Evolutionary conservation across 1,139 yeast genomes (phyloP), one percentile per base, ranked within the genome.

Genomic region (Taphrina populina): DNA sequence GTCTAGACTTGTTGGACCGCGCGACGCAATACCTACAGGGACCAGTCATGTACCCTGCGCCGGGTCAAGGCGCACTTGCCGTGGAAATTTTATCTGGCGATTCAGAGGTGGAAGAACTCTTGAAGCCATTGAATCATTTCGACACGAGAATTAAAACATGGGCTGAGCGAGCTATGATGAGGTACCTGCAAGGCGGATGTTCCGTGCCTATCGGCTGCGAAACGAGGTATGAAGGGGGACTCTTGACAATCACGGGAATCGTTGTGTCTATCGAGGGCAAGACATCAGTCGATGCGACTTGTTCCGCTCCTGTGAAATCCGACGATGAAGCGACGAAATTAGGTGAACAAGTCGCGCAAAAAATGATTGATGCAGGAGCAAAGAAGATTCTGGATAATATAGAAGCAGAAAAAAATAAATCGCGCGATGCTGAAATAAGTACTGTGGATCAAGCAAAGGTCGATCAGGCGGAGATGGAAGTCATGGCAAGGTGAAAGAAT

Each of bases 51-150:
- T 86, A 83, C 68, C 87, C 92, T 67, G 96, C 98, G 0, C 96
- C 92, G 37, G 98, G 98, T 15, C 98, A 92, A 73, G 98, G 98
- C 61, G 97, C 97, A 0, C 73, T 92, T 54, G 98, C 97, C 19
- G 75, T 92, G 35, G 98, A 92, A 71, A 86, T 90, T 62, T 79
- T 94, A 65, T 77, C 78, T 58, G 79, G 77, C 57, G 96, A 94
- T 68, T 68, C 70, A 6, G 70, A 73, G 53, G 77, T 84, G 67
- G 73, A 74, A 64, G 70, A 77, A 54, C 74, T 90, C 29, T 77
- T 95, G 62, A 62, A 66, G 20, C 69, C 74, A 54, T 80, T 92
- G 61, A 84, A 83, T 64, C 84, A 88, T 67, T 71, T 74, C 52
- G 77, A 81, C 10, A 78, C 95, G 1, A 79, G 90, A 1, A 73